A percentile compares a stretch with the other conserved stretches of the same genome.
phyloP scores from a whole-genome alignment of 768 basidiomycete species.

The Leucocoprinus sp. region DNA sequence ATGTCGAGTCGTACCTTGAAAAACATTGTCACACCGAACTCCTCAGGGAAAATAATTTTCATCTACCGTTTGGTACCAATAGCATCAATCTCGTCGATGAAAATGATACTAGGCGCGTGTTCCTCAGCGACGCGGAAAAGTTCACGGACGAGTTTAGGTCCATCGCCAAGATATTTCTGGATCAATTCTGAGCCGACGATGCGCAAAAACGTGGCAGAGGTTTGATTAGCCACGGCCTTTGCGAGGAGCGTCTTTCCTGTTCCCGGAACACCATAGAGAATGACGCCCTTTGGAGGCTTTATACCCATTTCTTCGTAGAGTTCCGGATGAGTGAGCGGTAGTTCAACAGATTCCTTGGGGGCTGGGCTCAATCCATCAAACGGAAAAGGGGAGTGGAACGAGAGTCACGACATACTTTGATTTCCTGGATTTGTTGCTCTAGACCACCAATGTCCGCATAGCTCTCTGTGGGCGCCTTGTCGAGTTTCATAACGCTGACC shows the following conservation, averaged over 20 bases:
- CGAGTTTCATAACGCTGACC: slow-evolving; percentile 97
- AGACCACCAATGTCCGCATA: slow-evolving; percentile 98
- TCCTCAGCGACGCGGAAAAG: slow-evolving; percentile 96
- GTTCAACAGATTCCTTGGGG: slow-evolving; percentile 90
- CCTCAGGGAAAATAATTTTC: background rate
- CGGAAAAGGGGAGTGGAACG: background rate
- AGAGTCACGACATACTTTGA: slow-evolving; percentile 80
- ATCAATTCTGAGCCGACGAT: slow-evolving; percentile 98
- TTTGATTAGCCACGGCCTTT: slow-evolving; percentile 97
- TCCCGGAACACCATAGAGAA: slow-evolving; percentile 96
- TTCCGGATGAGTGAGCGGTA: slow-evolving; percentile 96
- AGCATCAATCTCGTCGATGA: slow-evolving; percentile 99
- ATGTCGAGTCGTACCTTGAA: slow-evolving; percentile 90
- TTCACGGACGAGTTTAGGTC: slow-evolving; percentile 96
- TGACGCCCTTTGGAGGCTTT: slow-evolving; percentile 98
- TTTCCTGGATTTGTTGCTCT: slow-evolving; percentile 96
- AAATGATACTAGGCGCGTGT: slow-evolving; percentile 96
- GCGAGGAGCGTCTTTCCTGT: slow-evolving; percentile 98
- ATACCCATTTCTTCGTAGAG: slow-evolving; percentile 99
- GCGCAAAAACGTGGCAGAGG: slow-evolving; percentile 94
- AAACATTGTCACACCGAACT: background rate
- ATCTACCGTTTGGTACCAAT: slow-evolving; percentile 92
- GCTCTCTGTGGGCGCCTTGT: slow-evolving; percentile 98
- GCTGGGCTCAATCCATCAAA: slow-evolving; percentile 1
- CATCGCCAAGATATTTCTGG: slow-evolving; percentile 98